Percentiles rank a stretch among this genome's conserved stretches.
phyloP scores from a whole-genome alignment of 176 grass and related monocot genomes.

The Echinochloa phyllopogon region DNA sequence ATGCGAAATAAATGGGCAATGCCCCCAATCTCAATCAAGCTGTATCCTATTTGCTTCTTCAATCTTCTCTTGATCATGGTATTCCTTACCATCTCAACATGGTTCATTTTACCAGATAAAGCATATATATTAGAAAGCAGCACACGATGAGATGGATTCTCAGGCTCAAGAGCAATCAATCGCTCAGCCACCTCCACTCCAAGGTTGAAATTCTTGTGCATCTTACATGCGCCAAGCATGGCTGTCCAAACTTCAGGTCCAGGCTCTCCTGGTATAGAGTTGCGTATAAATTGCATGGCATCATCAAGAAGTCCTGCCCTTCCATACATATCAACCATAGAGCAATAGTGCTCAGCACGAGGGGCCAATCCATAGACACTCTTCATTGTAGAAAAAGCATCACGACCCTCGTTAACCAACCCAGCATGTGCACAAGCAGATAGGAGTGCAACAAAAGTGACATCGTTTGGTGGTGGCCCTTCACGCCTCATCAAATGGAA shows the following conservation, averaged over 20 bases:
- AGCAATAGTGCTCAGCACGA: slow-evolving; percentile 71
- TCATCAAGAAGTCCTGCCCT: slow-evolving; percentile 77
- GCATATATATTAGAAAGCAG: slow-evolving; percentile 86
- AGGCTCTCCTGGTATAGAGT: slow-evolving; percentile 52
- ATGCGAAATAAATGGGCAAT: slow-evolving; percentile 66
- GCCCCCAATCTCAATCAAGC: slow-evolving; percentile 72
- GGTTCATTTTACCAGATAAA: slow-evolving; percentile 68
- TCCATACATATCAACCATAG: slow-evolving; percentile 91
- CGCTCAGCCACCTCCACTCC: slow-evolving; percentile 53
- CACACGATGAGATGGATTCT: slow-evolving; percentile 73
- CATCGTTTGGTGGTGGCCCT: slow-evolving; percentile 65
- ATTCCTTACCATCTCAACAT: slow-evolving; percentile 73
- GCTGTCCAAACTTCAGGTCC: slow-evolving; percentile 82
- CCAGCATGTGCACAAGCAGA: slow-evolving; percentile 81
- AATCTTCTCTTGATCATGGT: slow-evolving; percentile 62
- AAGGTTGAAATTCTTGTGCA: slow-evolving; percentile 75
- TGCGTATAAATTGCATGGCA: slow-evolving; percentile 64
- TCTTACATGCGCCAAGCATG: slow-evolving; percentile 80
- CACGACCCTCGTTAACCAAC: slow-evolving; percentile 56
- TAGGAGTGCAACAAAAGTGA: slow-evolving; percentile 79
- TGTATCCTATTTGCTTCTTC: slow-evolving; percentile 79
- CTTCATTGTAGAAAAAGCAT: slow-evolving; percentile 72
- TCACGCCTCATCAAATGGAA: slow-evolving; percentile 59
- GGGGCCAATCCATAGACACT: slow-evolving; percentile 64
- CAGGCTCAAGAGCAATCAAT: slow-evolving; percentile 69